Conservation (phyloP, 1,284 basidiomycete genomes). For the Limonomyces culmigenus region DNA sequence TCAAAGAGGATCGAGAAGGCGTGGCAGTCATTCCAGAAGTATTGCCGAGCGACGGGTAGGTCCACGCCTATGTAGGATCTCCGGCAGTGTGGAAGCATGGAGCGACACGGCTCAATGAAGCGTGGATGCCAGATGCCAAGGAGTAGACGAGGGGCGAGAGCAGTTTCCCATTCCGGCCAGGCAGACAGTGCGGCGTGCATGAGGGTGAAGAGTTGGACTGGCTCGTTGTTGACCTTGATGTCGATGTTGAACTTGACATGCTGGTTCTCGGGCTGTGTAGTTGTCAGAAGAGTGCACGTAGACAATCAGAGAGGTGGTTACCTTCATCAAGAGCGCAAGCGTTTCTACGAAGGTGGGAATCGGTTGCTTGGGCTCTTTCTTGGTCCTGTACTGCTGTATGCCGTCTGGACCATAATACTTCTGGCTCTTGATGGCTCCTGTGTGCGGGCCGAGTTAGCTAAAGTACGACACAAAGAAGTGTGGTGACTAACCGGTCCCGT, state of each 20-base stretch:
- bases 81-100: conserved; percentile 65
- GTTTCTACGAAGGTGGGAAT: conserved; percentile 85
- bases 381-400: conserved; percentile 74
- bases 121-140: conserved; percentile 88
- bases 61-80: conserved; percentile 78
- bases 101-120: conserved; percentile 67
- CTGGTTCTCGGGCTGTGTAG: conserved; percentile 56
- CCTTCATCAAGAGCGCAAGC: conserved; percentile 66
- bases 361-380: conserved; percentile 65
- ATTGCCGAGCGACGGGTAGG: conserved; percentile 53
- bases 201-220: conserved; percentile 70
- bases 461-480: conserved; percentile 3
- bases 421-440: conserved; percentile 53
- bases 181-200: conserved; percentile 65
- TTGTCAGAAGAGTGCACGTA: conserved; percentile 3
- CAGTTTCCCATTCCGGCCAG: conserved; percentile 63
- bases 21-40: conserved; percentile 84
- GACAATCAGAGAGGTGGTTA: conserved; percentile 14
- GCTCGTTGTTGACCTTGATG: conserved; percentile 89
- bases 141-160: conserved; percentile 79
- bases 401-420: conserved; percentile 59
- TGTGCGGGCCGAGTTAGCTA: neutral
- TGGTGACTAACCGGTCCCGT: conserved; percentile 36
- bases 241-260: conserved; percentile 87
- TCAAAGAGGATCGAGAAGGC: conserved; percentile 82